Conservation (phyloP, 768 basidiomycete species). For the Amylocystis lapponica region DNA sequence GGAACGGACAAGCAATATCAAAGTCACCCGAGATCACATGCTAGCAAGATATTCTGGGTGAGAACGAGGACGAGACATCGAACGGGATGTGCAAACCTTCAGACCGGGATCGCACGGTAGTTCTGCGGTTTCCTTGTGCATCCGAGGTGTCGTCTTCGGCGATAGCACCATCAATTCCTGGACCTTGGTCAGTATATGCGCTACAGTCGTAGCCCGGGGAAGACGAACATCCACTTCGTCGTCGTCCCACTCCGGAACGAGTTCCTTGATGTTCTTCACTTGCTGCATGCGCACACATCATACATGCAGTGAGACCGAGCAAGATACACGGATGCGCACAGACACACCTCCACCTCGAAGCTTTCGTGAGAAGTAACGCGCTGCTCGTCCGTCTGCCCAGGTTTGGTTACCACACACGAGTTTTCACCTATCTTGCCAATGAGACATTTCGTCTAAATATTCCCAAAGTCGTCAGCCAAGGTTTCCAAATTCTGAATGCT, state of each 20-base stretch:
- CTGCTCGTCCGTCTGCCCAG: background rate
- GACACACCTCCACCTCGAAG: constrained; percentile 38
- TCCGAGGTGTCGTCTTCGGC: too few species aligned
- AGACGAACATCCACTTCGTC: constrained; percentile 42
- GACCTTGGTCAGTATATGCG: background rate
- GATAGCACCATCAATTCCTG: constrained; percentile 47
- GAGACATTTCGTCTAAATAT: too few species aligned
- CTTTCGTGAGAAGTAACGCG: constrained; percentile 18
- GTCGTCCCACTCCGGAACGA: constrained; percentile 41
- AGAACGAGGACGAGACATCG: background rate
- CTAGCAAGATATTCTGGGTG: background rate
- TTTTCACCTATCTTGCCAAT: too few species aligned
- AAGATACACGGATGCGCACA: too few species aligned
- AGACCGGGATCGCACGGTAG: background rate
- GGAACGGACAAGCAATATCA: constrained; percentile 10
- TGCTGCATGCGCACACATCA: constrained; percentile 31
- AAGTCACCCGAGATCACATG: constrained; percentile 8
- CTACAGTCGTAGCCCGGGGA: too few species aligned
- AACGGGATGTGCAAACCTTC: background rate
- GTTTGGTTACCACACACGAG: too few species aligned
- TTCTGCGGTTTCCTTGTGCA: constrained; percentile 11
- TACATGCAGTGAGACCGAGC: too few species aligned
- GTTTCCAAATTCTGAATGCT: too few species aligned
- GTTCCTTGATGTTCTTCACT: constrained; percentile 35
- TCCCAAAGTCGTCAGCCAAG: too few species aligned